Percentiles rank a stretch among this genome's conserved stretches.
phyloP scores from a whole-genome alignment of 352 stramenopile species.

The Blastocystis hominis region DNA sequence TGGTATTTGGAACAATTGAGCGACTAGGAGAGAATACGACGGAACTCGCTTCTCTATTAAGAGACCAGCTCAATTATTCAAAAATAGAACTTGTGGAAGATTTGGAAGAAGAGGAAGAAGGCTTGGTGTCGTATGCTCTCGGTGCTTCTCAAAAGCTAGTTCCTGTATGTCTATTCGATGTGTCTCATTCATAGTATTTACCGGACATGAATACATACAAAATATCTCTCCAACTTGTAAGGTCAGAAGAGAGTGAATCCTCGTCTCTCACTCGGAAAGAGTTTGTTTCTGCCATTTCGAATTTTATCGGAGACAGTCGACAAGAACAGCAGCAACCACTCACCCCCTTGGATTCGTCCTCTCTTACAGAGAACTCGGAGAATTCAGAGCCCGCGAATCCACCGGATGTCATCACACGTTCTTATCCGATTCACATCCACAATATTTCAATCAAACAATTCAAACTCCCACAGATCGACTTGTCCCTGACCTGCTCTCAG shows the following conservation, averaged over 20 bases:
- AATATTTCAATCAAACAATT: slow-evolving; percentile 38
- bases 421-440: slow-evolving; percentile 25
- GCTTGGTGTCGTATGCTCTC: slow-evolving; percentile 14
- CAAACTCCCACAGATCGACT: background rate
- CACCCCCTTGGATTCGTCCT: background rate
- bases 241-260: background rate
- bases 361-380: too few species aligned
- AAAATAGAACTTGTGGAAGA: background rate
- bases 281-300: background rate
- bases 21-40: background rate
- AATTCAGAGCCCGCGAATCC: too few species aligned
- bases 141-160: background rate
- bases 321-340: background rate
- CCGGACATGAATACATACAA: background rate
- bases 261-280: background rate
- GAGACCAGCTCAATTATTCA: background rate
- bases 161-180: background rate
- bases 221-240: background rate
- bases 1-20: background rate
- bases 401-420: background rate
- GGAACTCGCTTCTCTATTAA: background rate
- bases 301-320: slow-evolving; percentile 1
- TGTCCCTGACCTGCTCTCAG: background rate
- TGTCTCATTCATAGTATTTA: background rate
- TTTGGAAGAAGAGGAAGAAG: background rate